Evolutionary conservation across 768 basidiomycete genomes (phyloP).

Genomic region (Macrolepiota fuliginosa): DNA sequence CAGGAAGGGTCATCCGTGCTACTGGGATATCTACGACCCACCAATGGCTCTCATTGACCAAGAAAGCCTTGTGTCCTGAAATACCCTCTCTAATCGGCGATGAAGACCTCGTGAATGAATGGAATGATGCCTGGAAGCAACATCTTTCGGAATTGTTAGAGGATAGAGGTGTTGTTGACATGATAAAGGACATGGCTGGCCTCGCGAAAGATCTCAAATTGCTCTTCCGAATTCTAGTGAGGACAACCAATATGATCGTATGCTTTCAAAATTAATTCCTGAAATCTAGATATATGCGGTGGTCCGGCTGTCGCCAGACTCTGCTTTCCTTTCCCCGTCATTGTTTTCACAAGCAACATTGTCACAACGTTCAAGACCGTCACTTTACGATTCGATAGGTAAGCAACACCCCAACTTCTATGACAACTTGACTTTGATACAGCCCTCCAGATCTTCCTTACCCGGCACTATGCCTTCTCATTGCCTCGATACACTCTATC

Average conservation of each 20-base stretch:
- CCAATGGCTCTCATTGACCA: slow-evolving; percentile 51
- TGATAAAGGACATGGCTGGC: slow-evolving; percentile 57
- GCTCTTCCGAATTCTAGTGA: slow-evolving; percentile 60
- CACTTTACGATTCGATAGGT: slow-evolving; percentile 56
- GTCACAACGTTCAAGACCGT: slow-evolving; percentile 55
- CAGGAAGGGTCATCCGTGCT: slow-evolving; percentile 83
- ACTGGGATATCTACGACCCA: slow-evolving; percentile 52
- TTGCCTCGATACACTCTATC: slow-evolving; percentile 77
- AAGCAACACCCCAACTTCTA: slow-evolving; percentile 18
- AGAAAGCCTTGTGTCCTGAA: slow-evolving; percentile 39
- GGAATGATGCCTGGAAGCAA: slow-evolving; percentile 58
- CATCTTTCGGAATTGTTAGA: slow-evolving; percentile 56
- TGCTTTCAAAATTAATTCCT: not conserved
- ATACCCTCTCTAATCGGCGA: slow-evolving; percentile 12
- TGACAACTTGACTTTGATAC: not conserved
- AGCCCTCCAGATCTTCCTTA: slow-evolving; percentile 61
- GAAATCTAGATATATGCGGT: slow-evolving; percentile 40
- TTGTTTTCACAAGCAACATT: slow-evolving; percentile 40
- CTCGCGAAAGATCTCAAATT: slow-evolving; percentile 59
- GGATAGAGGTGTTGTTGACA: slow-evolving; percentile 41
- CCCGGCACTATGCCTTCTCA: slow-evolving; percentile 76
- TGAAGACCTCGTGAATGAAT: slow-evolving; percentile 37
- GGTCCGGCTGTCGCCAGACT: slow-evolving; percentile 41
- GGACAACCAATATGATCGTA: slow-evolving; percentile 17
- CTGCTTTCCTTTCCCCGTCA: slow-evolving; percentile 52